A percentile compares a stretch with the other conserved stretches of the same genome.
Conservation (phyloP, 1,139 yeast species). For the Magnusiomyces fungicola region DNA sequence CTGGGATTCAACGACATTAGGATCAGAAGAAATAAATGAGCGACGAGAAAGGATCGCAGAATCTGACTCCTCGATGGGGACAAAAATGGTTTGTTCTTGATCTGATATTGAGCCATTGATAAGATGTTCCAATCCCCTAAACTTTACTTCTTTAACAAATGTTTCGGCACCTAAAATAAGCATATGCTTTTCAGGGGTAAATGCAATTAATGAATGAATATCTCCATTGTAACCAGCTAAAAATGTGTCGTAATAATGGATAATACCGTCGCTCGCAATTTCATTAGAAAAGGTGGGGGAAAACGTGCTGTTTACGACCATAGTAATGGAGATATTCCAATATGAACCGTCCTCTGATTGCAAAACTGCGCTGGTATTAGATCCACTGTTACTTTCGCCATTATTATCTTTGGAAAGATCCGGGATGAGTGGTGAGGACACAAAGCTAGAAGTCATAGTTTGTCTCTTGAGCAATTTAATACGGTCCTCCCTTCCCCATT, state of each 20-base stretch:
- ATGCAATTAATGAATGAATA: conserved; percentile 27
- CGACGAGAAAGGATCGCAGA: conserved; percentile 23
- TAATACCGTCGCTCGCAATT: conserved; percentile 50
- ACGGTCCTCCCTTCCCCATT: conserved; percentile 36
- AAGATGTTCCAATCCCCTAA: conserved; percentile 50
- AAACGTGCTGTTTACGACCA: conserved; percentile 21
- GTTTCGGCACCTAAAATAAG: conserved; percentile 60
- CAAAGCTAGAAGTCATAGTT: conserved; percentile 23
- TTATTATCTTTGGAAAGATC: conserved; percentile 27
- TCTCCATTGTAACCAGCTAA: conserved; percentile 16
- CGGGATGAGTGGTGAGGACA: conserved; percentile 19
- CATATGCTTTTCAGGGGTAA: conserved; percentile 67
- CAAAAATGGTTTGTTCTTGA: conserved; percentile 51
- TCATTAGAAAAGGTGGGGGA: conserved; percentile 38
- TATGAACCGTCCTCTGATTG: conserved; percentile 23
- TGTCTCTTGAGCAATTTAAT: conserved; percentile 32
- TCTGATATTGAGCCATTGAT: conserved; percentile 40
- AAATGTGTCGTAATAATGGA: conserved; percentile 47
- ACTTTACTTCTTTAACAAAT: conserved; percentile 62
- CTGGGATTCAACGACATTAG: conserved; percentile 6
- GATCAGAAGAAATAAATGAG: neutral
- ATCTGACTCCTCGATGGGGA: conserved; percentile 30
- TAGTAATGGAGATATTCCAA: conserved; percentile 17
- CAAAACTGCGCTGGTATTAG: conserved; percentile 1
- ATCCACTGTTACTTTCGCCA: conserved; percentile 22